Evolutionary conservation across 257 asterid genomes (phyloP).

Genomic region (Coffea canephora): DNA sequence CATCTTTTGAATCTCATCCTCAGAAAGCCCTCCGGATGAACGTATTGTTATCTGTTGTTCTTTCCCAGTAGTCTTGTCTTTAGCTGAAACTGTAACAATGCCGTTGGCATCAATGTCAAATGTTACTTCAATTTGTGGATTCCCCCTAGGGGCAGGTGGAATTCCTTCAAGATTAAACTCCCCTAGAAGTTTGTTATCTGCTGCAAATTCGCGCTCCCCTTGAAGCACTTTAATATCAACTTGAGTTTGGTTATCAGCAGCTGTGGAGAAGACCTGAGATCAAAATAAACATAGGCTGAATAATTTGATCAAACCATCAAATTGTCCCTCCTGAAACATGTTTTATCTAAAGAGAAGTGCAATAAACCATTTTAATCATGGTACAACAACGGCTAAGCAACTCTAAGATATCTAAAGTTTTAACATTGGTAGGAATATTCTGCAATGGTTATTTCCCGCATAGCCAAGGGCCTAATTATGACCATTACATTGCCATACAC

Average conservation of each 20-base stretch:
- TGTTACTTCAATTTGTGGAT: conserved; percentile 82
- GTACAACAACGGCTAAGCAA: neutral
- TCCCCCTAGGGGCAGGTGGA: conserved; percentile 83
- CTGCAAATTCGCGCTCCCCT: conserved; percentile 85
- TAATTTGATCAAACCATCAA: neutral
- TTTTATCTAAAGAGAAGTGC: too few species aligned
- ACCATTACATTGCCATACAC: neutral
- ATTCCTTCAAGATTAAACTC: conserved; percentile 79
- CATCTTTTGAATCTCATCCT: conserved; percentile 73
- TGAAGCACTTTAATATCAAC: conserved; percentile 48
- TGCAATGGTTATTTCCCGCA: neutral
- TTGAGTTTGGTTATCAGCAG: conserved; percentile 52
- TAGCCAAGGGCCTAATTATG: neutral
- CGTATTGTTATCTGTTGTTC: conserved; percentile 85
- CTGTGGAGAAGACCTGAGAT: conserved; percentile 45
- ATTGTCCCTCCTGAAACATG: neutral
- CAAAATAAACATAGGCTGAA: neutral
- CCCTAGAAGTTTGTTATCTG: conserved; percentile 74
- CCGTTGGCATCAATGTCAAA: conserved; percentile 90
- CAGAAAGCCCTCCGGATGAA: conserved; percentile 75
- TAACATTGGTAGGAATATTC: neutral
- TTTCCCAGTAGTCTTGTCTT: conserved; percentile 68
- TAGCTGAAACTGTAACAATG: conserved; percentile 76
- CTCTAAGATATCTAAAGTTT: neutral
- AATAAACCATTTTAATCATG: neutral